These are phyloP conservation scores for Solanum boliviense DNA, from an alignment of 257 asterid genomes.

Conservation along the genomic window DNA sequence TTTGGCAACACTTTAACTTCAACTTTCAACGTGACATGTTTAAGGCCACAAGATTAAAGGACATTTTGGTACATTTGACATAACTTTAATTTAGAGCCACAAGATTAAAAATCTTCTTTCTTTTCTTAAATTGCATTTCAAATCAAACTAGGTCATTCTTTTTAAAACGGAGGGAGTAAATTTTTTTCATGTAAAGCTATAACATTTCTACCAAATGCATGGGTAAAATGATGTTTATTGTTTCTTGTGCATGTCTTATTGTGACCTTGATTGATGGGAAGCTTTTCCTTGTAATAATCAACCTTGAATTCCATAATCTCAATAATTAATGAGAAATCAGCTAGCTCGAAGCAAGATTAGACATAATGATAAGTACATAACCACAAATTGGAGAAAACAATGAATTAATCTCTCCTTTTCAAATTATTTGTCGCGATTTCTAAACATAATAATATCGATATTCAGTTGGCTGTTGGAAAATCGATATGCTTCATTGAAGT, in stretches of 20 bases:
- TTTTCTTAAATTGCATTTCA: too few species aligned
- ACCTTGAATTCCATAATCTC: background rate
- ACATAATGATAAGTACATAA: background rate
- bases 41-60: too few species aligned
- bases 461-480: background rate
- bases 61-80: too few species aligned
- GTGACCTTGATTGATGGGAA: background rate
- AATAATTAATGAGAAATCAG: background rate
- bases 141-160: too few species aligned
- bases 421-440: background rate
- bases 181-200: background rate
- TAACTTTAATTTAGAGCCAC: too few species aligned
- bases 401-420: background rate
- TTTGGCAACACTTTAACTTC: too few species aligned
- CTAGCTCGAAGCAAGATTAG: background rate
- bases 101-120: too few species aligned
- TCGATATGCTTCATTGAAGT: background rate
- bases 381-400: background rate
- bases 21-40: too few species aligned
- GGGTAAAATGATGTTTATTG: background rate
- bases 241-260: background rate
- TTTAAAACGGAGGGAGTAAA: too few species aligned
- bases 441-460: accelerated
- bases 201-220: background rate
- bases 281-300: background rate